Base-by-base conservation (phyloP, 768 basidiomycete species). In the Rhizopogon vinicolor region DNA sequence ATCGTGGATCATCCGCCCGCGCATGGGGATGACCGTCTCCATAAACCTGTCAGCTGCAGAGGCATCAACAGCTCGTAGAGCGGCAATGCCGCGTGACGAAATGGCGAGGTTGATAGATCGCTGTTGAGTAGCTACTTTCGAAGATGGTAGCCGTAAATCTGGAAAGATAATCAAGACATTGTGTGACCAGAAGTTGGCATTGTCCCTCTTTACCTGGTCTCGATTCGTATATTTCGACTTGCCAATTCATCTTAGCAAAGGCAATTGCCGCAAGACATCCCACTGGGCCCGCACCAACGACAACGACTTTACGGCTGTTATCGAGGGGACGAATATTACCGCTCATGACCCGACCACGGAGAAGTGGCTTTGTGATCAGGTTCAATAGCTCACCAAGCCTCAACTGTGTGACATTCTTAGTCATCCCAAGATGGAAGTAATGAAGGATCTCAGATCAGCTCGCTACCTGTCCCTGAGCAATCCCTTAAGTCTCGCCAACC, bases 31-130 rank as follows among this genome's bases (percentile, higher is more conserved):
- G 41, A 86, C 87, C 31, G 83, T 78, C 61, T 85, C 74, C 63
- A 96, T 71, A 65, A 95, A 88, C 58, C 84, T 78, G 52, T 83
- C 77, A 25, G 89, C 83, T 59, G 84, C 74, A 39, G 75, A 79
- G 41, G 84, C 76, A 73, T 95, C 89, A 59, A 99, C 81, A 52
- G 86, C 83, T 63, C 86, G 79, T 44, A 98, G 76, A 43, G 95
- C 96, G 63, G 87, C 84, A 54, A 98, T 87, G 60, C 95, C 96
- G 43, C 96, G 85, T 55, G 93, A 86, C 18, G 95, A 98, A 56
- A 98, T 92, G 28, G 94, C 95, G 53, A 98, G 78, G 74, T 98
- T 98, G 72, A 98, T 97, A 54, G 94, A 97, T 55, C 96, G 84
- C 66, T 91, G 89, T 65, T 85, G 82, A 29, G 80, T 72, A 53